Evolutionary conservation across 345 rosid species (phyloP), one percentile per base, ranked within the genome.

Genomic region (Durio zibethinus): DNA sequence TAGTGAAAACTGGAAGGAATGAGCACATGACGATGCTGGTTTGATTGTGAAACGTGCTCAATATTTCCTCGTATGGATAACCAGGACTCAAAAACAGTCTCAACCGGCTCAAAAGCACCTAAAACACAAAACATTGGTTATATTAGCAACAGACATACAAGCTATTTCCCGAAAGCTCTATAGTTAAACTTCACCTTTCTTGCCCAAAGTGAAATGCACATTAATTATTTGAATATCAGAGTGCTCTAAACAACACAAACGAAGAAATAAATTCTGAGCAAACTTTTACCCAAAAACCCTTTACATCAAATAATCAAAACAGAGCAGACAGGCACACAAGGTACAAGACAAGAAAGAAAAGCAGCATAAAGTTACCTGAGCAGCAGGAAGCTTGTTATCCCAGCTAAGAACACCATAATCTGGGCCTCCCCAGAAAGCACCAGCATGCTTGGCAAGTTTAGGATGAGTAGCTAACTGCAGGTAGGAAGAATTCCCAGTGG

Each of bases 321-420:
- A 65, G 35, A 35, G 20, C 45, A 56, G 50, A 45, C 18, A 42
- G 16, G n/a, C 10, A 57, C 15, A 81, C 63, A 73, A 43, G 27
- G 36, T 35, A 81, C 36, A 42, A 67, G 6, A 56, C n/a, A 21
- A 52, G 23, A 75, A 20, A 20, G 74, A 38, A 47, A 76, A 76
- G 31, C 53, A 38, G 16, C 38, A 77, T 59, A 23, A 70, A 78
- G 80, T 82, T 78, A 94, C 99, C 91, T 92, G 98, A 76, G 95
- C 95, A 74, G 96, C 99, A 11, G 98, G 78, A 78, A 94, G 99
- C 87, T 97, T 97, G 86, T 97, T 97, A 84, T 97, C 99, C 99
- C 99, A 97, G 84, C 93, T 92, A 85, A 92, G 89, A 0, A 97
- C 97, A 69, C 96, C 97, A 80, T 89, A 90, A 81, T 86, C 91